Conservation (phyloP, 352 stramenopile genomes). For the Pythium vanterpoolii region DNA sequence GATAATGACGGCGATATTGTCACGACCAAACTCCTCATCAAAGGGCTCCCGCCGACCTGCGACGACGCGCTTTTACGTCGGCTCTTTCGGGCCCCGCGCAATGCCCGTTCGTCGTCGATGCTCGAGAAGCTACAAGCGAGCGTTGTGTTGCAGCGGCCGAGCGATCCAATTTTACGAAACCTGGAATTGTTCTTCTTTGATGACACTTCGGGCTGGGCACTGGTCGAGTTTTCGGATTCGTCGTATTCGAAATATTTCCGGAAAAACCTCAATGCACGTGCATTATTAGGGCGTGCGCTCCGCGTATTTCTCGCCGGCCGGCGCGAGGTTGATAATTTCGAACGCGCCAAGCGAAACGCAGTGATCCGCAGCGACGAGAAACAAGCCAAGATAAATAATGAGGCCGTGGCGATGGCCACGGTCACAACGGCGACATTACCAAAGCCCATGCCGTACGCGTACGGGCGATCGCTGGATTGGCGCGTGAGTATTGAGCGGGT, state of each 20-base stretch:
- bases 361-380: slow-evolving; percentile 18
- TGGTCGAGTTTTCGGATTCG: slow-evolving; percentile 60
- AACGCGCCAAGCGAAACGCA: slow-evolving; percentile 46
- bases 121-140: slow-evolving; percentile 12
- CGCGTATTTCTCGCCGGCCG: slow-evolving; percentile 52
- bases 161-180: slow-evolving; percentile 31
- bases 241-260: slow-evolving; percentile 45
- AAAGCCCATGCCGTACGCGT: slow-evolving; percentile 26
- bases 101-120: slow-evolving; percentile 1
- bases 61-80: slow-evolving; percentile 34
- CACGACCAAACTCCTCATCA: slow-evolving; percentile 67
- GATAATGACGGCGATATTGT: slow-evolving; percentile 47
- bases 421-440: not conserved
- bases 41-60: slow-evolving; percentile 55
- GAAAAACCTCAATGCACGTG: slow-evolving; percentile 57
- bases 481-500: slow-evolving; percentile 54
- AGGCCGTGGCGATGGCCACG: not conserved
- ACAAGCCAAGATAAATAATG: not conserved
- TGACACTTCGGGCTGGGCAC: slow-evolving; percentile 63
- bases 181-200: slow-evolving; percentile 76
- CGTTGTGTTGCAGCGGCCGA: slow-evolving; percentile 2
- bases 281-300: slow-evolving; percentile 42
- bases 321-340: slow-evolving; percentile 65
- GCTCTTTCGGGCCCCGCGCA: slow-evolving; percentile 35
- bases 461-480: slow-evolving; percentile 73